Percentiles rank a stretch among this genome's conserved stretches.
Evolutionary conservation across 2,329 filamentous ascomycete species (phyloP).

Genomic region (Exophiala aquamarina): DNA sequence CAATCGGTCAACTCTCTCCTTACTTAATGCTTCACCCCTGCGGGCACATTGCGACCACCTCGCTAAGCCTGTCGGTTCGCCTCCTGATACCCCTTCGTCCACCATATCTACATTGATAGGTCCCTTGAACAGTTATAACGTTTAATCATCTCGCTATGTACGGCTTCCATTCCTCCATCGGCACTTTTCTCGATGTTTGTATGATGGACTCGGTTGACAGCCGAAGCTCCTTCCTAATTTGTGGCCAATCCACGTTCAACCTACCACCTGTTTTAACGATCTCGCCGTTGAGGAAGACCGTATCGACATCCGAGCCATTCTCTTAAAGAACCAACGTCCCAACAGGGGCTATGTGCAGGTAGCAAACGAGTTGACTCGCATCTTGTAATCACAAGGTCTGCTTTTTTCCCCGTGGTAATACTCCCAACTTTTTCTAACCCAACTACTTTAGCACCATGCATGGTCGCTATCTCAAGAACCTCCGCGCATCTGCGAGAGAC

Average conservation of each 20-base stretch:
- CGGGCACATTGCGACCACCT: too few species aligned
- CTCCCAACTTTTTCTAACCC: conserved; percentile 30
- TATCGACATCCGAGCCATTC: conserved; percentile 28
- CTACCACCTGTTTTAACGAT: conserved; percentile 25
- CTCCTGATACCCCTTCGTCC: too few species aligned
- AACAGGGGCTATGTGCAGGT: conserved; percentile 29
- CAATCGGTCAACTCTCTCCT: too few species aligned
- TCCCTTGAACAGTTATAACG: too few species aligned
- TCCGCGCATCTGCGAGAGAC: conserved; percentile 21
- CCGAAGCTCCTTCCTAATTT: background rate
- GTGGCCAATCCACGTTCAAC: conserved; percentile 12
- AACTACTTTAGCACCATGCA: conserved; percentile 32
- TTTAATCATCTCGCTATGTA: background rate
- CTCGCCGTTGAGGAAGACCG: conserved; percentile 31
- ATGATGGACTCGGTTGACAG: background rate
- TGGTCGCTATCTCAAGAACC: conserved; percentile 31
- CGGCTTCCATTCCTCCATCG: background rate
- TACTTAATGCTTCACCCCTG: too few species aligned
- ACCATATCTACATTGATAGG: too few species aligned
- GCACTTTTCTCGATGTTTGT: background rate
- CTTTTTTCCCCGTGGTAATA: conserved; percentile 31
- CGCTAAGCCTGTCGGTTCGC: too few species aligned
- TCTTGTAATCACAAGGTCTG: conserved; percentile 33
- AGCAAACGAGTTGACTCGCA: conserved; percentile 29
- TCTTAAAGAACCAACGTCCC: conserved; percentile 33